Base-by-base conservation (phyloP, 1,284 basidiomycete species). In the Ustilago curta region DNA sequence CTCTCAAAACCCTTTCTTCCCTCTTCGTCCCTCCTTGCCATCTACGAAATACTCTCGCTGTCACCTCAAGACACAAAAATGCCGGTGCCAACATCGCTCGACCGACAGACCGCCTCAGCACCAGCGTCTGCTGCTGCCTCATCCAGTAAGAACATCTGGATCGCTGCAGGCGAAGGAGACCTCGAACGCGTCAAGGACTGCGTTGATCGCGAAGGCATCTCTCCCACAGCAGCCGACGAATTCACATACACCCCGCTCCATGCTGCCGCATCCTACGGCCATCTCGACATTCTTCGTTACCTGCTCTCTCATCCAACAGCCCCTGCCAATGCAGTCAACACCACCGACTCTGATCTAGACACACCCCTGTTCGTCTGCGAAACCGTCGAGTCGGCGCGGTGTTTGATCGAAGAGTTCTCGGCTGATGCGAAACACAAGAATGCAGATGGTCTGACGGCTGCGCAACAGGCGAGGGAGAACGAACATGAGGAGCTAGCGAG, bases 361-460 rank as follows among this genome's bases (percentile, higher is more conserved):
- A 82, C 83, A 27, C 80, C 83, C 5, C 70, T 84, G 4, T 84
- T 84, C 56, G 80, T 84, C 37, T 80, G 80, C 57, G 83, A 84
- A 39, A 67, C 73, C 4, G 63, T 82, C 37, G 65, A 71, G 6
- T 45, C 71, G 0, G 83, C 83, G 4, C 48, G 69, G 8, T 52
- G 81, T 12, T 70, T 84, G 21, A 64, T 84, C 55, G 77, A 82
- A 18, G 76, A 83, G 59, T 80, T 81, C 21, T 50, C 59, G 19
- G 83, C 82, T 2, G 71, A 84, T 45, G 64, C 78, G 1, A 70
- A 58, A 52, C 74, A 65, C 23, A 75, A 59, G 43, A 84, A 84
- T 48, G 21, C 61, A 2, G 80, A 81, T 19, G 81, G 81, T 0
- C 43, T 72, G 18, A 83, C 81, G 42, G 54, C 82, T 21, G 80